Conservation (phyloP, 352 stramenopile species). For the Globisporangium acanthophoron region DNA sequence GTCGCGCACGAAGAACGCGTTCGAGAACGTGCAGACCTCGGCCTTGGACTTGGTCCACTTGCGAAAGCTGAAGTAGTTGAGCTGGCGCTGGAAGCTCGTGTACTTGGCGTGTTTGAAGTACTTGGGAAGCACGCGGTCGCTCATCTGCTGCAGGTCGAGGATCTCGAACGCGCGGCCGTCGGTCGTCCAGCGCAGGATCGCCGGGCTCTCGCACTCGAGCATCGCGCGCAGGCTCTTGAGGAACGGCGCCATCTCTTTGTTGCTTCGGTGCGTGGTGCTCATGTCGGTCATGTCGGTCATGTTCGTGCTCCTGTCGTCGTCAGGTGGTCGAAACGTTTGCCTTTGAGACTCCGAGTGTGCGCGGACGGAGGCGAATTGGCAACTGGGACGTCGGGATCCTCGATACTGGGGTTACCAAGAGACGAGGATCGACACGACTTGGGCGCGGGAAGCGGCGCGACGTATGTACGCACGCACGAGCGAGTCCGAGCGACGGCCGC, state of each 20-base stretch:
- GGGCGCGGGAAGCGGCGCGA: neutral
- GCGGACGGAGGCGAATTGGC: neutral
- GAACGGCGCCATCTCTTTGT: conserved; percentile 64
- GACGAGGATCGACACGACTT: neutral
- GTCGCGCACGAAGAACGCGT: conserved; percentile 59
- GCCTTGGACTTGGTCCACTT: conserved; percentile 74
- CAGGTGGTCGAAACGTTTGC: neutral
- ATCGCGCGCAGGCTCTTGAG: conserved; percentile 59
- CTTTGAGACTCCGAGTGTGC: neutral
- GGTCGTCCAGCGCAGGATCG: conserved; percentile 46
- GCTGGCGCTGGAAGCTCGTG: conserved; percentile 85
- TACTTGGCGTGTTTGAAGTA: conserved; percentile 84
- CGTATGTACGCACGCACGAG: neutral
- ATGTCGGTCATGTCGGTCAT: neutral
- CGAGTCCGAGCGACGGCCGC: neutral
- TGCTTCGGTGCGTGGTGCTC: neutral
- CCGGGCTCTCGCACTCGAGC: conserved; percentile 46
- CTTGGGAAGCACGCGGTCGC: conserved; percentile 72
- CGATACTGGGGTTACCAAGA: neutral
- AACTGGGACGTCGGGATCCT: neutral
- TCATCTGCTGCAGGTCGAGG: conserved; percentile 45
- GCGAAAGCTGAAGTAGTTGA: conserved; percentile 91
- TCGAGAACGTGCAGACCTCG: conserved; percentile 76
- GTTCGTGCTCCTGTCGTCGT: neutral
- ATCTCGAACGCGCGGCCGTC: conserved; percentile 65